Percentiles rank a stretch among this genome's conserved stretches.
Evolutionary conservation across 139 green algal species (phyloP).

Genomic region (Zygnema circumcarinatum): DNA sequence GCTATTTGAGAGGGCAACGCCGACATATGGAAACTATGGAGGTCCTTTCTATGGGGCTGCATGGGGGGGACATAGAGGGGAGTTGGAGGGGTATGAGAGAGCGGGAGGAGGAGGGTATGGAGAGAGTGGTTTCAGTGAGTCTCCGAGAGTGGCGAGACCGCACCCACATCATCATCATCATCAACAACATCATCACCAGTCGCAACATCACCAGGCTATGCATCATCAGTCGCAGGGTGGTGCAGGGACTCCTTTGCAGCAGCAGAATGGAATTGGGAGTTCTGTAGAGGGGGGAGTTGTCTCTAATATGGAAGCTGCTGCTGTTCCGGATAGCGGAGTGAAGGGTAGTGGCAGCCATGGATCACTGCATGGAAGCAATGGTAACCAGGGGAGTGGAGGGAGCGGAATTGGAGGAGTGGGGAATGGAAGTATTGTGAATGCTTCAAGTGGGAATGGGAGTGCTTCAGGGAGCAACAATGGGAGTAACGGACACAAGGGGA

Average conservation of each 20-base stretch:
- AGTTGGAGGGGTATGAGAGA: not conserved
- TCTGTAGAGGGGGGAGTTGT: not conserved
- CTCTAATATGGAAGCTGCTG: not conserved
- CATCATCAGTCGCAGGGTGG: not conserved
- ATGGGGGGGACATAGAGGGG: no score
- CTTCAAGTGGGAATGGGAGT: conserved; percentile 24
- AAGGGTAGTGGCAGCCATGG: not conserved
- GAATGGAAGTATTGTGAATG: conserved; percentile 31
- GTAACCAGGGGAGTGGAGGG: not conserved
- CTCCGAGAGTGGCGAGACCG: not conserved
- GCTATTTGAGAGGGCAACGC: not conserved
- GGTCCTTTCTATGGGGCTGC: not conserved
- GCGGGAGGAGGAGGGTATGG: not conserved
- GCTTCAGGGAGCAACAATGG: conserved; percentile 28
- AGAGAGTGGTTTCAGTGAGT: not conserved
- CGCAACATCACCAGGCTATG: not conserved
- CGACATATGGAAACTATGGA: not conserved
- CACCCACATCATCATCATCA: conserved; percentile 14
- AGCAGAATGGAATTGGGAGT: no score
- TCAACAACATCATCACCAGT: conserved; percentile 16
- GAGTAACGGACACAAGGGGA: not conserved
- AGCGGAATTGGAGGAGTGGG: not conserved
- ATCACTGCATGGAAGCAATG: not conserved
- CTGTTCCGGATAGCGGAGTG: not conserved
- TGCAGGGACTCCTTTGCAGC: not conserved